Percentiles rank a stretch among this genome's conserved stretches.
These are phyloP conservation scores for Puccinia polysora DNA, from an alignment of 1,284 basidiomycete genomes.

Conservation along the genomic window DNA sequence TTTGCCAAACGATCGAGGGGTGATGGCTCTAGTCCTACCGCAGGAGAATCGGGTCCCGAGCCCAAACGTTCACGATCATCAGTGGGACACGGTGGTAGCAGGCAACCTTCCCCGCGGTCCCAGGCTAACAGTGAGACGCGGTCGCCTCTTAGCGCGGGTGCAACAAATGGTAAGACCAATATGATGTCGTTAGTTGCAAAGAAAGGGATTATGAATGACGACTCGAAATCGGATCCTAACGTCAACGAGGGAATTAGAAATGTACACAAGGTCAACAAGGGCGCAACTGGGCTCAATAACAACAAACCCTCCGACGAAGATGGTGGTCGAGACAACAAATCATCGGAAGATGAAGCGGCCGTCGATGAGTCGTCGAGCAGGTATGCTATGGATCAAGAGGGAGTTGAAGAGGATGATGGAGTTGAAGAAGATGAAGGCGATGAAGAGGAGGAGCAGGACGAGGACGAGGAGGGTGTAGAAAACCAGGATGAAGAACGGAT, in stretches of 20 bases:
- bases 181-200: background rate
- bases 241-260: background rate
- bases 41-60: slow-evolving; percentile 1
- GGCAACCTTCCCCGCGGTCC: slow-evolving; percentile 13
- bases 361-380: background rate
- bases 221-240: background rate
- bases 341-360: background rate
- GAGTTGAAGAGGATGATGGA: background rate
- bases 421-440: background rate
- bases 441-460: background rate
- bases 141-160: slow-evolving; percentile 3
- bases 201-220: slow-evolving; percentile 21
- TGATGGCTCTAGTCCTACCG: slow-evolving; percentile 16
- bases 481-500: background rate
- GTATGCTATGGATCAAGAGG: background rate
- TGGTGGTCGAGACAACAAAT: background rate
- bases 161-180: background rate
- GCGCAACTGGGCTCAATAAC: background rate
- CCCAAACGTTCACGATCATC: slow-evolving; percentile 6
- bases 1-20: slow-evolving; percentile 6
- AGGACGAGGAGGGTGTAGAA: slow-evolving; percentile 13
- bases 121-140: slow-evolving; percentile 5
- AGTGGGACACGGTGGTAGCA: background rate
- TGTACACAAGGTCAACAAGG: background rate
- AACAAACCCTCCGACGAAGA: background rate